These are phyloP conservation scores for Trypanosoma avium DNA, from an alignment of 208 protist species.

Conservation along the genomic window DNA sequence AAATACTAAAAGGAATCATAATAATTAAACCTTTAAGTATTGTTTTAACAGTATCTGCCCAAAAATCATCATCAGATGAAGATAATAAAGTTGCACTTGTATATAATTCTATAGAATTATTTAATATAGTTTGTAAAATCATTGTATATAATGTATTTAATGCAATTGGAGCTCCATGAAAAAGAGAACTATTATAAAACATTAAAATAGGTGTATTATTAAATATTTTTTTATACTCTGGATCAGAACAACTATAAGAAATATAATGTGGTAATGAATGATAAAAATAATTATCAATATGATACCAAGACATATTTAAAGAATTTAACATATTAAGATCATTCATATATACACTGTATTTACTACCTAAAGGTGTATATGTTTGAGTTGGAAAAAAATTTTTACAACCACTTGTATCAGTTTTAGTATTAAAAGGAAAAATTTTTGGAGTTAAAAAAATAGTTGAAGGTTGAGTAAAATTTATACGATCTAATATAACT, in stretches of 20 bases:
- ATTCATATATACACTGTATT: background rate
- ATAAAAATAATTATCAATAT: slow-evolving; percentile 4
- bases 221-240: slow-evolving; percentile 19
- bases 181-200: background rate
- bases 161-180: background rate
- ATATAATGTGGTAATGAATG: background rate
- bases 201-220: slow-evolving; percentile 14
- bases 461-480: background rate
- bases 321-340: slow-evolving; percentile 10
- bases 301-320: slow-evolving; percentile 17
- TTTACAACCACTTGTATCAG: background rate
- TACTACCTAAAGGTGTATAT: background rate
- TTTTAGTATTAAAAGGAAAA: slow-evolving; percentile 10
- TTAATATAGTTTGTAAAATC: background rate
- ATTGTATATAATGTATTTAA: background rate
- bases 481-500: slow-evolving; percentile 56
- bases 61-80: background rate
- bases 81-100: background rate
- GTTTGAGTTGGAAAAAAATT: background rate
- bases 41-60: slow-evolving; percentile 28
- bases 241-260: slow-evolving; percentile 5
- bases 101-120: background rate
- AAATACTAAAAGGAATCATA: slow-evolving; percentile 69
- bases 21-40: slow-evolving; percentile 62
- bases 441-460: background rate